Evolutionary conservation across 306 rosid species (phyloP), one percentile per base, ranked within the genome.

Genomic region (Gleditsia sinensis): DNA sequence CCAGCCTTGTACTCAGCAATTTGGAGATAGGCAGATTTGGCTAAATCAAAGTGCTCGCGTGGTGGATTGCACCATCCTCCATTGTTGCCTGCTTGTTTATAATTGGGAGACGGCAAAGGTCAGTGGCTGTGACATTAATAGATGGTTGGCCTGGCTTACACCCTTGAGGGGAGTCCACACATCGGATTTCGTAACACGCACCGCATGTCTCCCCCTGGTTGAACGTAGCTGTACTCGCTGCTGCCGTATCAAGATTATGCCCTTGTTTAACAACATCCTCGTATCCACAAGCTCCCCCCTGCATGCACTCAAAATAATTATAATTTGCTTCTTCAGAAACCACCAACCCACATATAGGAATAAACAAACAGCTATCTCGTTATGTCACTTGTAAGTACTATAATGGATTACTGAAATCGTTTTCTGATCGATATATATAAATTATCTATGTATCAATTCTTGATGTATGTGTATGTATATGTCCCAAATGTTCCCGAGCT

Each of bases 21-120:
- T 30, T 79, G 66, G 59, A 32, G 37, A 76, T 79, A 88, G 12
- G 76, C 71, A 17, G 88, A 75, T 61, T 63, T 77, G 43, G 90
- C 88, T 2, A 86, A 79, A 27, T 86, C 90, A 32, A 88, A 88
- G 71, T 88, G 90, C 69, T 79, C 78, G 0, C 53, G 80, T 0
- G 92, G 90, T 2, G 86, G 88, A 32, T 76, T 79, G 87, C 92
- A 85, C 88, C 92, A 88, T 17, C 87, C 87, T 17, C 88, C 92
- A 25, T 76, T 74, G 57, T 71, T 81, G 30, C 19, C 33, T 0
- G 87, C n/a, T n/a, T n/a, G n/a, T n/a, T n/a, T n/a, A n/a, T n/a
- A n/a, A n/a, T n/a, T n/a, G n/a, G n/a, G n/a, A n/a, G 83, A 0
- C 88, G 90, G 74, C 92, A 86, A 9, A 70, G 74, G 69, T 88